Evolutionary conservation across 2,329 filamentous ascomycete species (phyloP).

Genomic region (Colletotrichum lupini): DNA sequence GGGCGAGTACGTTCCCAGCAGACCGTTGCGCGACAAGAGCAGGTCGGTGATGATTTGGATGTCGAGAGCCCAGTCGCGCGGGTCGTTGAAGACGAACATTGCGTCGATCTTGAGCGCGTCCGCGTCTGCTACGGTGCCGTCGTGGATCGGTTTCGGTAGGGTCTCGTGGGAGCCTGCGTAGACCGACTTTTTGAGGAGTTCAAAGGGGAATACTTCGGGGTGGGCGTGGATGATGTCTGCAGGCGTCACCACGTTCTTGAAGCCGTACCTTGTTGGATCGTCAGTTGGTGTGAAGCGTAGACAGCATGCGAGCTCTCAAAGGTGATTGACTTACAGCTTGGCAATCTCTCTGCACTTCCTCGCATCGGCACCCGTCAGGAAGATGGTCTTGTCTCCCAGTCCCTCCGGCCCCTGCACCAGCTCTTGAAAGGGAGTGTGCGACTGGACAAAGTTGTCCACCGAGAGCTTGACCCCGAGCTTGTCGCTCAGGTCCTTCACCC

Average conservation of each 20-base stretch:
- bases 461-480: slow-evolving; percentile 63
- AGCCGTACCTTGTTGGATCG: slow-evolving; percentile 66
- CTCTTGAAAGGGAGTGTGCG: slow-evolving; percentile 88
- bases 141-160: slow-evolving; percentile 62
- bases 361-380: slow-evolving; percentile 78
- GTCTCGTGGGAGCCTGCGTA: slow-evolving; percentile 69
- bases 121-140: slow-evolving; percentile 49
- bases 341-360: slow-evolving; percentile 79
- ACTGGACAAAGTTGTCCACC: slow-evolving; percentile 78
- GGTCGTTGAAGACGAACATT: slow-evolving; percentile 94
- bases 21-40: slow-evolving; percentile 80
- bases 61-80: slow-evolving; percentile 94
- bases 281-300: neutral
- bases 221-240: slow-evolving; percentile 83
- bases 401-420: slow-evolving; percentile 67
- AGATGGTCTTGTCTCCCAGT: slow-evolving; percentile 73
- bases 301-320: neutral
- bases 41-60: slow-evolving; percentile 86
- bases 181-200: slow-evolving; percentile 70
- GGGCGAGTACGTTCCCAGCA: slow-evolving; percentile 81
- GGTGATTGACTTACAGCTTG: slow-evolving; percentile 62
- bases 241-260: slow-evolving; percentile 84
- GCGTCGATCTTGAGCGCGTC: slow-evolving; percentile 82
- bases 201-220: slow-evolving; percentile 86
- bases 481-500: slow-evolving; percentile 36